Percentiles rank a stretch among this genome's conserved stretches.
These are phyloP conservation scores for Cyberlindnera americana DNA, from an alignment of 805 yeast species.

Conservation along the genomic window DNA sequence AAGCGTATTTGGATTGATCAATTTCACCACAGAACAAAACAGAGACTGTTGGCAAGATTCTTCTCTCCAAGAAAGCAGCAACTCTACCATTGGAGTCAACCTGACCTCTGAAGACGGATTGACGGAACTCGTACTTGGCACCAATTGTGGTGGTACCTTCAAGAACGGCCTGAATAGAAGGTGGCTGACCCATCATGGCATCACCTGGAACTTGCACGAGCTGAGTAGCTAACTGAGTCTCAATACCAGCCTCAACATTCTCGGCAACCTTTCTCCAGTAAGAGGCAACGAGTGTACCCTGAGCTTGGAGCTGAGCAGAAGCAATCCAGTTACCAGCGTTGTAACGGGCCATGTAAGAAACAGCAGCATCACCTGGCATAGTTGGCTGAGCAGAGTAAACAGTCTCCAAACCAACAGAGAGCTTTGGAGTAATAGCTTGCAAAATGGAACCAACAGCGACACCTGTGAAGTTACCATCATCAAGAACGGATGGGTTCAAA, in stretches of 20 bases:
- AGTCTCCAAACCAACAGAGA: conserved; percentile 89
- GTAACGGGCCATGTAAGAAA: conserved; percentile 87
- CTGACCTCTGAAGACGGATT: conserved; percentile 93
- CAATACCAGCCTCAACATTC: conserved; percentile 92
- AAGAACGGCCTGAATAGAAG: conserved; percentile 77
- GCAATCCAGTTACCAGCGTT: conserved; percentile 89
- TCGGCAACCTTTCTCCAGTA: conserved; percentile 94
- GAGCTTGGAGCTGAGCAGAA: conserved; percentile 88
- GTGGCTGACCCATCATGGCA: conserved; percentile 72
- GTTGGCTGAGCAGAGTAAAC: conserved; percentile 77
- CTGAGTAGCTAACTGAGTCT: conserved; percentile 76
- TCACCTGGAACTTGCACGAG: conserved; percentile 66
- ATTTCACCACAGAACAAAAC: conserved; percentile 88
- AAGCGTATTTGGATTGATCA: conserved; percentile 76
- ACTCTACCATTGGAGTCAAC: conserved; percentile 89
- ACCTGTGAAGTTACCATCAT: conserved; percentile 73
- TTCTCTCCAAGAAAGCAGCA: conserved; percentile 85
- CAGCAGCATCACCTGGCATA: conserved; percentile 85
- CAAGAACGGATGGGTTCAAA: conserved; percentile 78
- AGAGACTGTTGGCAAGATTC: conserved; percentile 87
- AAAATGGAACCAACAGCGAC: conserved; percentile 87
- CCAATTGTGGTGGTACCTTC: conserved; percentile 94
- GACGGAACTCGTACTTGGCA: conserved; percentile 97
- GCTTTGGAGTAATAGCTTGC: conserved; percentile 80
- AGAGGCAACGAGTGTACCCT: conserved; percentile 83